phyloP scores from a whole-genome alignment of 169 alveolate genomes.

The Blepharisma undulans region DNA sequence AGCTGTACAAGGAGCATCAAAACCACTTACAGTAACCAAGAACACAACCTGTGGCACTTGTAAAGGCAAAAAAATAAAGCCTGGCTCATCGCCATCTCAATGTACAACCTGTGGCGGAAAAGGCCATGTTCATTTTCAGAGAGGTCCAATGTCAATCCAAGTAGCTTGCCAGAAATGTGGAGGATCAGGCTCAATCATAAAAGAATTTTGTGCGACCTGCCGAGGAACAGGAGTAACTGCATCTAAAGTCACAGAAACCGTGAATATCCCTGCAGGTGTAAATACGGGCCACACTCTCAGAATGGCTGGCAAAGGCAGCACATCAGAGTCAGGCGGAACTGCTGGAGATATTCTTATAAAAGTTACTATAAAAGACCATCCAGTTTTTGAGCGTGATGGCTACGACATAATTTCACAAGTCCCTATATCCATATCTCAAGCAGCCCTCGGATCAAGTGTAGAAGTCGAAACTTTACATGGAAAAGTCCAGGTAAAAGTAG shows the following conservation, averaged over 20 bases:
- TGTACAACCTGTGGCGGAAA: conserved; percentile 63
- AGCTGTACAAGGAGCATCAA: conserved; percentile 60
- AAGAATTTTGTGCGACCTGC: conserved; percentile 25
- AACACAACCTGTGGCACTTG: conserved; percentile 54
- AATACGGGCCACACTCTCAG: conserved; percentile 52
- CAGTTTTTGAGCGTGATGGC: conserved; percentile 59
- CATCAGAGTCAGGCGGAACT: conserved; percentile 46
- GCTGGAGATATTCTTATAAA: conserved; percentile 61
- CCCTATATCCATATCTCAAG: conserved; percentile 46
- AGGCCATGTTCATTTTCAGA: conserved; percentile 48
- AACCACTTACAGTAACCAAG: conserved; percentile 33
- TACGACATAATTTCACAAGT: conserved; percentile 51
- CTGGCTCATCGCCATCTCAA: conserved; percentile 55
- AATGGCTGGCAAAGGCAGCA: conserved; percentile 59
- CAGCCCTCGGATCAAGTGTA: conserved; percentile 53
- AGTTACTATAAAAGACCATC: conserved; percentile 48
- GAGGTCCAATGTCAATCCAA: conserved; percentile 67
- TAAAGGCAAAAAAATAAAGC: conserved; percentile 59
- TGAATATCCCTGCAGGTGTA: conserved; percentile 71
- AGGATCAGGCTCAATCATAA: conserved; percentile 47
- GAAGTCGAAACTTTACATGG: conserved; percentile 58
- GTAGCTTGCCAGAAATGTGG: conserved; percentile 52
- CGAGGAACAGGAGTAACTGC: conserved; percentile 30
- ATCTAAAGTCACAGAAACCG: conserved; percentile 40
- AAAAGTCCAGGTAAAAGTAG: conserved; percentile 49